These are phyloP conservation scores for Globisporangium acanthophoron DNA, from an alignment of 352 stramenopile genomes.

Conservation along the genomic window DNA sequence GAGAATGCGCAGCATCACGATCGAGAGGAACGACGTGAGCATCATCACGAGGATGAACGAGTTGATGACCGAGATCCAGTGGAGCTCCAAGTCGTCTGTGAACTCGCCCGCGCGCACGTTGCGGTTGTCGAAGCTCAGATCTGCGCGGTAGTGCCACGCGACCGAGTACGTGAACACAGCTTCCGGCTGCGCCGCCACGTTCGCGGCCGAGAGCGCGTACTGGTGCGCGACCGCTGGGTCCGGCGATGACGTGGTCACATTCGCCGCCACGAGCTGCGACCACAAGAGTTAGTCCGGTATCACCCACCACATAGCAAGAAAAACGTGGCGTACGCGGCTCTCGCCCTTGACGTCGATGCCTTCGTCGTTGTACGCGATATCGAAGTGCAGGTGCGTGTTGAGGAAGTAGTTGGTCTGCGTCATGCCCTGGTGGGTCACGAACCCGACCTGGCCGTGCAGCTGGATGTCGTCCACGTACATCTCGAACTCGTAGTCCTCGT, in stretches of 20 bases:
- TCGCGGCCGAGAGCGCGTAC: conserved; percentile 43
- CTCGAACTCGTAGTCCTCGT: conserved; percentile 98
- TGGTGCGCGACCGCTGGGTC: conserved; percentile 55
- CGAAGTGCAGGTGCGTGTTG: conserved; percentile 95
- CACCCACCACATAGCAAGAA: too few relatives aligned
- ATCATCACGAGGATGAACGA: conserved; percentile 97
- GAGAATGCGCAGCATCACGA: conserved; percentile 96
- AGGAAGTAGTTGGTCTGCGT: conserved; percentile 86
- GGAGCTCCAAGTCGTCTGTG: conserved; percentile 84
- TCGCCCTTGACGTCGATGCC: conserved; percentile 80
- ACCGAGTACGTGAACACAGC: conserved; percentile 95
- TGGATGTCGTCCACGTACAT: conserved; percentile 98
- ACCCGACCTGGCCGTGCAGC: conserved; percentile 94
- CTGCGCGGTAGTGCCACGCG: conserved; percentile 89
- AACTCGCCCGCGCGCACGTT: conserved; percentile 75
- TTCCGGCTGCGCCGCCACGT: conserved; percentile 37
- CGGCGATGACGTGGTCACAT: conserved; percentile 55
- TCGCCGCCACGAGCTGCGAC: conserved; percentile 59
- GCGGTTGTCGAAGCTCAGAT: conserved; percentile 87
- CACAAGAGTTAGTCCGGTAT: neutral
- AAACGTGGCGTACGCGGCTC: conserved; percentile 38
- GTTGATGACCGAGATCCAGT: conserved; percentile 99
- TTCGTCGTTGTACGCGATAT: conserved; percentile 90
- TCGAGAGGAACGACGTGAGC: conserved; percentile 94
- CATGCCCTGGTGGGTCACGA: conserved; percentile 72